Percentiles rank a stretch among this genome's conserved stretches.
These are phyloP conservation scores for Scytalidium lignicola DNA, from an alignment of 2,329 filamentous ascomycete genomes.

Conservation along the genomic window DNA sequence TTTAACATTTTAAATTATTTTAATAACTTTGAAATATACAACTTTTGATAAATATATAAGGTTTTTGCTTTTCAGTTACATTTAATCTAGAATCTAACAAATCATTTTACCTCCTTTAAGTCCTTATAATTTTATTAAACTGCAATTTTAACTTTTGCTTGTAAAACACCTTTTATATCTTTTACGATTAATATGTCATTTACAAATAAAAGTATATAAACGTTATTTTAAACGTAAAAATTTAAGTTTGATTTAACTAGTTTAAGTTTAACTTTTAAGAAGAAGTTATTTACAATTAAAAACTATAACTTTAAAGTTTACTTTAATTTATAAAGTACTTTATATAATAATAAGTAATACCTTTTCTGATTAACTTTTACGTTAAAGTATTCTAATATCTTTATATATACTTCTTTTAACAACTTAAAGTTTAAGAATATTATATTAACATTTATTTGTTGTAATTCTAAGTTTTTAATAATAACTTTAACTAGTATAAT, in stretches of 20 bases:
- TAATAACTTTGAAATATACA: not conserved
- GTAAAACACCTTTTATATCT: not conserved
- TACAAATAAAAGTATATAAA: conserved; percentile 1
- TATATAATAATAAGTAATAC: not conserved
- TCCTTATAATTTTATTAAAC: not conserved
- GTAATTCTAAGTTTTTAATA: conserved; percentile 1
- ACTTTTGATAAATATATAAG: not conserved
- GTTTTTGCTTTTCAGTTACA: not conserved
- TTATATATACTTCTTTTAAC: not conserved
- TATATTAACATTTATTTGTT: not conserved
- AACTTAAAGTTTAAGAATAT: not conserved
- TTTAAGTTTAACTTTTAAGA: not conserved
- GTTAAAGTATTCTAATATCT: not conserved
- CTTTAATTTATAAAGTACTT: not conserved
- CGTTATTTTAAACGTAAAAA: not conserved
- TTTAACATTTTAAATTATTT: not conserved
- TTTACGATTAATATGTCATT: not conserved
- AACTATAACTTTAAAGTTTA: not conserved
- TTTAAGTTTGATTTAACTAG: not conserved
- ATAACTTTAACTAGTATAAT: conserved; percentile 1
- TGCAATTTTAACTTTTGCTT: not conserved
- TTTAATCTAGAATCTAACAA: not conserved
- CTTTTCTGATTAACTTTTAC: not conserved
- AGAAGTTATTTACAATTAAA: not conserved
- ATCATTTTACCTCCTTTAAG: not conserved